These are phyloP conservation scores for Hansenula anomala DNA, from an alignment of 1,139 yeast species.

Conservation along the genomic window DNA sequence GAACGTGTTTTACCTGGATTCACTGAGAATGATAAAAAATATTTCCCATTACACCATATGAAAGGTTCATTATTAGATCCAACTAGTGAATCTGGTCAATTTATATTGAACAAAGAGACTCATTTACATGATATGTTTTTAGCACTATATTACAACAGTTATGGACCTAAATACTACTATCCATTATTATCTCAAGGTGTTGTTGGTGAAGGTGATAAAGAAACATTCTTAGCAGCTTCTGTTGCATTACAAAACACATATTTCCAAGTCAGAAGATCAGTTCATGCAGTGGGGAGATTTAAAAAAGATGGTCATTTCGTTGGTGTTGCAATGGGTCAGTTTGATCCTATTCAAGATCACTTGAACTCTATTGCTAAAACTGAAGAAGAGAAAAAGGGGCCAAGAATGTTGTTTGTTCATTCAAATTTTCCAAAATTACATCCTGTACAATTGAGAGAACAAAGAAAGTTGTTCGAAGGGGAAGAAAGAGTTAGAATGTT, in stretches of 20 bases:
- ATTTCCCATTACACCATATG: slow-evolving; percentile 55
- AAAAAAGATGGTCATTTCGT: slow-evolving; percentile 33
- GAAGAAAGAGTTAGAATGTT: too few relatives aligned
- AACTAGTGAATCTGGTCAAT: slow-evolving; percentile 74
- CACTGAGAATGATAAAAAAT: background rate
- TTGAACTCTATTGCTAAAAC: slow-evolving; percentile 25
- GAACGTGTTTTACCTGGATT: background rate
- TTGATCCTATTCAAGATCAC: slow-evolving; percentile 51
- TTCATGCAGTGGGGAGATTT: slow-evolving; percentile 45
- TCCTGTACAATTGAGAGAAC: too few relatives aligned
- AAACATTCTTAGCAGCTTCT: slow-evolving; percentile 75
- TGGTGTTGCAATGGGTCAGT: slow-evolving; percentile 68
- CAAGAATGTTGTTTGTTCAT: slow-evolving; percentile 49
- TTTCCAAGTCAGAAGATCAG: slow-evolving; percentile 55
- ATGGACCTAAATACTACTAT: slow-evolving; percentile 40
- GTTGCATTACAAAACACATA: slow-evolving; percentile 49
- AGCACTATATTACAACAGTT: slow-evolving; percentile 67
- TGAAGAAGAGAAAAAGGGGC: slow-evolving; percentile 19
- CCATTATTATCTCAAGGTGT: slow-evolving; percentile 71
- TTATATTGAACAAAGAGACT: slow-evolving; percentile 54
- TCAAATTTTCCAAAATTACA: slow-evolving; percentile 57
- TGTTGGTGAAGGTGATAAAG: slow-evolving; percentile 85
- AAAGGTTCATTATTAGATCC: slow-evolving; percentile 70
- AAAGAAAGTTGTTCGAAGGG: too few relatives aligned
- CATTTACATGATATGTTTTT: slow-evolving; percentile 59